phyloP scores from a whole-genome alignment of 768 basidiomycete genomes.

The Termitomyces sp. region DNA sequence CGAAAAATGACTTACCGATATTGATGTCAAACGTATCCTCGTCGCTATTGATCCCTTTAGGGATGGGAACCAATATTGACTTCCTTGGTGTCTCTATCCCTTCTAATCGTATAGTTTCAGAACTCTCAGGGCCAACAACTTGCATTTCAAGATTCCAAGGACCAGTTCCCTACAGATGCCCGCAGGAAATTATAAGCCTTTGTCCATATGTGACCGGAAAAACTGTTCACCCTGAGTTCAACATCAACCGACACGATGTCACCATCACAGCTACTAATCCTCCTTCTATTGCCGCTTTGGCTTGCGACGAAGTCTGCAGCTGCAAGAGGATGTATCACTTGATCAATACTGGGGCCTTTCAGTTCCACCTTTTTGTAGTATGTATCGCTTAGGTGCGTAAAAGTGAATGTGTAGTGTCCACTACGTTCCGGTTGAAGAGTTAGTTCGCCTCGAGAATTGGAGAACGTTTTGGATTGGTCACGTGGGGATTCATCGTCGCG shows the following conservation, averaged over 20 bases:
- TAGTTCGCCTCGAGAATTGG: slow-evolving; percentile 74
- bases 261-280: slow-evolving; percentile 78
- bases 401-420: slow-evolving; percentile 85
- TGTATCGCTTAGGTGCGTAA: slow-evolving; percentile 74
- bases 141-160: slow-evolving; percentile 90
- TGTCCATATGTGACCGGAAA: not conserved
- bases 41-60: slow-evolving; percentile 56
- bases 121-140: slow-evolving; percentile 67
- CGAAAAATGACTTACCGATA: slow-evolving; percentile 45
- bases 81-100: slow-evolving; percentile 55
- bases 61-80: slow-evolving; percentile 64
- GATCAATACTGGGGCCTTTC: slow-evolving; percentile 75
- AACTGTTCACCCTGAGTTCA: slow-evolving; percentile 64
- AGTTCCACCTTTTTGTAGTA: slow-evolving; percentile 80
- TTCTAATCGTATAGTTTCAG: slow-evolving; percentile 54
- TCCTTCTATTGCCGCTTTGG: slow-evolving; percentile 42
- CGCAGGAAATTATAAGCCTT: not conserved
- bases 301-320: slow-evolving; percentile 65
- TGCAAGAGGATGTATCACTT: slow-evolving; percentile 88
- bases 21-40: slow-evolving; percentile 82
- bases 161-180: slow-evolving; percentile 63
- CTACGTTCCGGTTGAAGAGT: slow-evolving; percentile 85
- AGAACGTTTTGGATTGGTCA: slow-evolving; percentile 58
- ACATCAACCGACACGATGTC: slow-evolving; percentile 73
- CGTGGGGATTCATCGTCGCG: slow-evolving; percentile 63